Evolutionary conservation across 495 filamentous ascomycete species (phyloP).

Genomic region (Thermothielavioides terrestris): DNA sequence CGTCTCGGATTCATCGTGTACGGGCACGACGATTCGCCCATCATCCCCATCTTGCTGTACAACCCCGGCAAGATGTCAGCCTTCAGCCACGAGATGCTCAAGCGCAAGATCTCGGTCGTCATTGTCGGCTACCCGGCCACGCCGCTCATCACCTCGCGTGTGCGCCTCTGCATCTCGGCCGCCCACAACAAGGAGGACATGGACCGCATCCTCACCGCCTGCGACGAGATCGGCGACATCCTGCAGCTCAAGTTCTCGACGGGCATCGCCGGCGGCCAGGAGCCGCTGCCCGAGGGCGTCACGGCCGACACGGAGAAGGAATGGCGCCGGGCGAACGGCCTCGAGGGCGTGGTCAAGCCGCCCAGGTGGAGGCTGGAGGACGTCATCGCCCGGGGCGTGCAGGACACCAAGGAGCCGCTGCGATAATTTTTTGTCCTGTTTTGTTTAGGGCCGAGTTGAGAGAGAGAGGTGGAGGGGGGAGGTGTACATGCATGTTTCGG

Average conservation of each 20-base stretch:
- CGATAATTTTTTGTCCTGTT: constrained; percentile 38
- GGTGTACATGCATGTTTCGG: no score
- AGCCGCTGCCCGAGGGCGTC: constrained; percentile 60
- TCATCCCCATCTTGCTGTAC: constrained; percentile 88
- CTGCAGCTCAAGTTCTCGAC: constrained; percentile 94
- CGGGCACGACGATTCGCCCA: constrained; percentile 95
- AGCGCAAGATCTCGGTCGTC: constrained; percentile 95
- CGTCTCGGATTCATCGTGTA: constrained; percentile 94
- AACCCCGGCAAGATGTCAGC: constrained; percentile 96
- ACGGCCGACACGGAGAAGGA: constrained; percentile 63
- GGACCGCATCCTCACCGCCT: constrained; percentile 80
- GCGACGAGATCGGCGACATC: constrained; percentile 85
- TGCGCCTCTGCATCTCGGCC: constrained; percentile 90
- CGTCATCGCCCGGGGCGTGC: constrained; percentile 66
- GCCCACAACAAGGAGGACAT: constrained; percentile 98
- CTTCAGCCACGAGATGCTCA: constrained; percentile 96
- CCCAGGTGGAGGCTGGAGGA: constrained; percentile 79
- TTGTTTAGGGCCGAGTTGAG: neutral
- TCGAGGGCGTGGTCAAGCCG: constrained; percentile 46
- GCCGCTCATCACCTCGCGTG: constrained; percentile 88
- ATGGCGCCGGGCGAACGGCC: constrained; percentile 50
- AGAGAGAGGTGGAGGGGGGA: neutral
- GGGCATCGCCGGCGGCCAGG: constrained; percentile 79
- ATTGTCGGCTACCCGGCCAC: constrained; percentile 97
- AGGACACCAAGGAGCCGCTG: constrained; percentile 67